phyloP scores from a whole-genome alignment of 2,329 filamentous ascomycete species.

The Colletotrichum aenigma region DNA sequence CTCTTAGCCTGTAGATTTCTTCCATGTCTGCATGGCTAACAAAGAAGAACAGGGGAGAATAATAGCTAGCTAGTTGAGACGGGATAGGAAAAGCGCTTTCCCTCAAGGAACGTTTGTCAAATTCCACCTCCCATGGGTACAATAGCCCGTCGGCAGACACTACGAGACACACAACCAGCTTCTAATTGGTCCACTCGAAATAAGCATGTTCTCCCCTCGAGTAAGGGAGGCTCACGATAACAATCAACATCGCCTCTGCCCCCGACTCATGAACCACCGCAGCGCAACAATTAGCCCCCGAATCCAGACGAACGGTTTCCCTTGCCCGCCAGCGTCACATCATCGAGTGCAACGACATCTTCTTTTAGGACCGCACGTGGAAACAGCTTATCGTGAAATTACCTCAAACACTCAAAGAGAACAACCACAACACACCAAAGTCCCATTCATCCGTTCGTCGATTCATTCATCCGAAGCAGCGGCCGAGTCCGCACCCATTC shows the following conservation, averaged over 20 bases:
- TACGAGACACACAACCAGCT: neutral
- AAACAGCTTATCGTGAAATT: neutral
- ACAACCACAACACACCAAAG: neutral
- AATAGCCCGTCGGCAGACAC: neutral
- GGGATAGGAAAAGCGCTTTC: neutral
- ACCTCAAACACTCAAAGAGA: neutral
- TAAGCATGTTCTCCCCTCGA: neutral
- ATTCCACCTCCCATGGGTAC: neutral
- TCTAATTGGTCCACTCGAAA: neutral
- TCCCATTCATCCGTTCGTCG: neutral
- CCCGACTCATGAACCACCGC: neutral
- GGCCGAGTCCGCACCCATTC: neutral
- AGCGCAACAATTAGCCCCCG: neutral
- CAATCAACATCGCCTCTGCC: neutral
- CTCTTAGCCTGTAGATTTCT: neutral
- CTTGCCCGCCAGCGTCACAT: neutral
- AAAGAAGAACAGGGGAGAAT: neutral
- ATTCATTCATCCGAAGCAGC: neutral
- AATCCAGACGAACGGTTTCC: neutral
- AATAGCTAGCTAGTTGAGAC: neutral
- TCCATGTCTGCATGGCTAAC: neutral
- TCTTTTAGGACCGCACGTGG: neutral
- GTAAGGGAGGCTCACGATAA: neutral
- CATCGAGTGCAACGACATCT: neutral
- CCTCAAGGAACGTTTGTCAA: neutral